phyloP scores from a whole-genome alignment of 1,139 yeast genomes.

The Eremothecium sinecaudum region DNA sequence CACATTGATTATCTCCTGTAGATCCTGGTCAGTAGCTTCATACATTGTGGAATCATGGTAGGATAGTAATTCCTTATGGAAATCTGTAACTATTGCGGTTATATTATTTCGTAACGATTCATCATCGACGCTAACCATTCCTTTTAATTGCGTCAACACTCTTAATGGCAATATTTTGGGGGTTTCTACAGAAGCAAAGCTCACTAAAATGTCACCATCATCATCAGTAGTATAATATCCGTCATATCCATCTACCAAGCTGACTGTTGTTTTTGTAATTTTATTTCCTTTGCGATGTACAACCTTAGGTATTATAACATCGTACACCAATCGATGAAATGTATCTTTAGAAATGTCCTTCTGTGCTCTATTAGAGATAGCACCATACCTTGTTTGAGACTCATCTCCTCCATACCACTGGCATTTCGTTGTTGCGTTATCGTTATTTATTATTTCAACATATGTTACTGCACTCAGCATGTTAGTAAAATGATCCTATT shows the following conservation, averaged over 20 bases:
- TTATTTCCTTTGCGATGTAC: constrained; percentile 26
- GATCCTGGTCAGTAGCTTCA: constrained; percentile 25
- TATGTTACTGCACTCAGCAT: constrained; percentile 15
- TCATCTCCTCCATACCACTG: not conserved
- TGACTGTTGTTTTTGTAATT: constrained; percentile 26
- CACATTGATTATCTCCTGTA: constrained; percentile 34
- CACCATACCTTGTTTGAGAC: constrained; percentile 13
- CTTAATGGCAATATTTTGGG: constrained; percentile 30
- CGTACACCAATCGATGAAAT: constrained; percentile 23
- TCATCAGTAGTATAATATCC: constrained; percentile 28
- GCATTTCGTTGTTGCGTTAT: constrained; percentile 8
- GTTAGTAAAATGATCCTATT: too few species aligned
- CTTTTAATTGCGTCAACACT: constrained; percentile 25
- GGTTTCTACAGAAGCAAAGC: constrained; percentile 22
- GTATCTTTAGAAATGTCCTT: constrained; percentile 17
- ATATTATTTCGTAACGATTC: constrained; percentile 19
- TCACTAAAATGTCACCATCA: constrained; percentile 17
- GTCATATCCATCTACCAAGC: constrained; percentile 27
- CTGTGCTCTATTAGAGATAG: constrained; percentile 12
- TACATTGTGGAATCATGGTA: constrained; percentile 19
- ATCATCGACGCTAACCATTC: constrained; percentile 16
- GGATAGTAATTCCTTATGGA: constrained; percentile 26
- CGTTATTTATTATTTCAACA: constrained; percentile 22
- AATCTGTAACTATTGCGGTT: constrained; percentile 22
- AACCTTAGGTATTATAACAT: constrained; percentile 28